These are phyloP conservation scores for Pistacia atlantica DNA, from an alignment of 345 rosid species.

Conservation along the genomic window DNA sequence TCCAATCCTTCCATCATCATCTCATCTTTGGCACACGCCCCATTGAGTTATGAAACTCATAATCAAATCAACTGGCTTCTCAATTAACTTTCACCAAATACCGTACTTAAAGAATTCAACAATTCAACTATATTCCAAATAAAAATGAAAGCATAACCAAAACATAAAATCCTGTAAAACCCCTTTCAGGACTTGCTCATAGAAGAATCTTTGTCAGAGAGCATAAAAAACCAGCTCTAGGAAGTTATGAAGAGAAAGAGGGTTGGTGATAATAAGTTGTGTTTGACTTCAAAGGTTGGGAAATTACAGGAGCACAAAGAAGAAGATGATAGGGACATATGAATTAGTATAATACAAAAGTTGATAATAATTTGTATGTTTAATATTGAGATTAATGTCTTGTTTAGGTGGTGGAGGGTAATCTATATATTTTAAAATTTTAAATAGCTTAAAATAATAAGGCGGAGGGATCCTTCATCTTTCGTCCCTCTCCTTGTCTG, in stretches of 20 bases:
- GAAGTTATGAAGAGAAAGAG: constrained; percentile 24
- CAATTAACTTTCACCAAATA: background rate
- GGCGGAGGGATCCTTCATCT: constrained; percentile 41
- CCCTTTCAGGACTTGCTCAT: background rate
- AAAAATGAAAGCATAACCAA: background rate
- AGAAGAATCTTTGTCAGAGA: constrained; percentile 7
- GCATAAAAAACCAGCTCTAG: background rate
- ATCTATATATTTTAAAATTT: constrained; percentile 15
- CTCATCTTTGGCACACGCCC: constrained; percentile 40
- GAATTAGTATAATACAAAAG: constrained; percentile 33
- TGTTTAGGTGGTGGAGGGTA: constrained; percentile 32
- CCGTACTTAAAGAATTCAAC: background rate
- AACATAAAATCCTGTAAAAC: background rate
- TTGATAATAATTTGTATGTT: constrained; percentile 31
- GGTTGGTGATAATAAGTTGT: constrained; percentile 19
- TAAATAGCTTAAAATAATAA: constrained; percentile 25
- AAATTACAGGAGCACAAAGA: constrained; percentile 27
- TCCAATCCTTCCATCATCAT: constrained; percentile 46
- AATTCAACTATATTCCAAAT: constrained; percentile 4
- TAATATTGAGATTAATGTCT: constrained; percentile 8
- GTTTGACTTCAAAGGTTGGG: constrained; percentile 54
- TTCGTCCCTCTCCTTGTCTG: constrained; percentile 62
- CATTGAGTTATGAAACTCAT: constrained; percentile 36
- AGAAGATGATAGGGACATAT: constrained; percentile 28
- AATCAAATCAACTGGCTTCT: constrained; percentile 14